phyloP scores from a whole-genome alignment of 2,329 filamentous ascomycete genomes.

The Elsinoe ampelina region DNA sequence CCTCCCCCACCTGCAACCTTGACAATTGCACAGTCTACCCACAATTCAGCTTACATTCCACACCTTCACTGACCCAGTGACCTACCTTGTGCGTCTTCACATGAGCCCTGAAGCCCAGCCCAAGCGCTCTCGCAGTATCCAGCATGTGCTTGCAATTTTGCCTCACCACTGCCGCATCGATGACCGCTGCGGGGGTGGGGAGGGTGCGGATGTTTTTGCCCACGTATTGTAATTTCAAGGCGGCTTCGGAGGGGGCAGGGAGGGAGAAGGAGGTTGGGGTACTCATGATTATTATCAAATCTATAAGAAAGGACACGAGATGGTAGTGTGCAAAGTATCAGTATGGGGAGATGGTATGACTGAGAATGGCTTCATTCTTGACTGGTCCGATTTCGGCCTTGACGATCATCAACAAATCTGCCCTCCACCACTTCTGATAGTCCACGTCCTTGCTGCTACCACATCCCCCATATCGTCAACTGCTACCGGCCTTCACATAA shows the following conservation, averaged over 20 bases:
- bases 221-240: constrained; percentile 39
- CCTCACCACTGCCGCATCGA: constrained; percentile 58
- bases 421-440: not conserved
- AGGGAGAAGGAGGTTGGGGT: constrained; percentile 23
- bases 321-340: too few species aligned
- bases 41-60: not conserved
- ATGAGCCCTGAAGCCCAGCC: constrained; percentile 63
- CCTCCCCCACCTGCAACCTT: constrained; percentile 57
- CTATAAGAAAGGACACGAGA: too few species aligned
- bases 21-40: constrained; percentile 56
- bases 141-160: constrained; percentile 66
- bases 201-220: constrained; percentile 53
- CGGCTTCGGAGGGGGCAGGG: constrained; percentile 25
- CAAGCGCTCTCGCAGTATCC: constrained; percentile 48
- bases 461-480: not conserved
- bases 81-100: constrained; percentile 74
- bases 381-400: too few species aligned
- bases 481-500: not conserved
- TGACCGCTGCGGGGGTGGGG: constrained; percentile 56
- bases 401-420: too few species aligned
- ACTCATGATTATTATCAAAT: too few species aligned
- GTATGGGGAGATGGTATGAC: not conserved
- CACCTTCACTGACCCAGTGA: not conserved
- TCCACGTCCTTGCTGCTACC: not conserved
- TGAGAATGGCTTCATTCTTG: not conserved